A percentile compares a stretch with the other conserved stretches of the same genome.
These are phyloP conservation scores for Beauveria rudraprayagi DNA, from an alignment of 2,329 filamentous ascomycete species.

Conservation along the genomic window DNA sequence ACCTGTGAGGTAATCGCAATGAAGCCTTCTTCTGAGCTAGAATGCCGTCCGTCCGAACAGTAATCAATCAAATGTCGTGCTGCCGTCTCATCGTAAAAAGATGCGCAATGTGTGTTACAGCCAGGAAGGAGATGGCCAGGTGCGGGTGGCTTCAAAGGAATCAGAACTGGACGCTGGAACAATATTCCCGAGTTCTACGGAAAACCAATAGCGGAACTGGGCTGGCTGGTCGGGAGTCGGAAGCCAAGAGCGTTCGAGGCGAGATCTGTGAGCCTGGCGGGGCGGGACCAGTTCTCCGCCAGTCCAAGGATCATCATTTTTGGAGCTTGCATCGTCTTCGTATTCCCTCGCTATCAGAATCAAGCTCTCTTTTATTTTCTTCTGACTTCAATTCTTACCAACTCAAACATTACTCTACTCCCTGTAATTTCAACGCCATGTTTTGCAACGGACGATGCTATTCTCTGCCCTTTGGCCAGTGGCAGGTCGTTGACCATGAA, in stretches of 20 bases:
- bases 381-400: neutral
- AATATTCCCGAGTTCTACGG: too few species aligned
- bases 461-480: neutral
- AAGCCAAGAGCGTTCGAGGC: neutral
- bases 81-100: neutral
- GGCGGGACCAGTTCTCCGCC: neutral
- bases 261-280: neutral
- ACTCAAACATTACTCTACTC: neutral
- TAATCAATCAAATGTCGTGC: neutral
- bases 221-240: neutral
- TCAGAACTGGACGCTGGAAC: too few species aligned
- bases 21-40: too few species aligned
- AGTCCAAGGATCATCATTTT: neutral
- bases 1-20: too few species aligned
- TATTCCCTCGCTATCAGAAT: neutral
- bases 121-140: neutral
- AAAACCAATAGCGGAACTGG: too few species aligned
- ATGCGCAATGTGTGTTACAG: neutral
- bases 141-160: too few species aligned
- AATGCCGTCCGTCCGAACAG: too few species aligned
- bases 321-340: neutral
- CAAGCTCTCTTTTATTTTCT: neutral
- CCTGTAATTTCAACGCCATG: slow-evolving; percentile 8
- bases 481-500: slow-evolving; percentile 17
- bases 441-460: slow-evolving; percentile 21